Evolutionary conservation across 2,329 filamentous ascomycete genomes (phyloP), one percentile per base, ranked within the genome.

Genomic region (Lasiodiplodia citricola): DNA sequence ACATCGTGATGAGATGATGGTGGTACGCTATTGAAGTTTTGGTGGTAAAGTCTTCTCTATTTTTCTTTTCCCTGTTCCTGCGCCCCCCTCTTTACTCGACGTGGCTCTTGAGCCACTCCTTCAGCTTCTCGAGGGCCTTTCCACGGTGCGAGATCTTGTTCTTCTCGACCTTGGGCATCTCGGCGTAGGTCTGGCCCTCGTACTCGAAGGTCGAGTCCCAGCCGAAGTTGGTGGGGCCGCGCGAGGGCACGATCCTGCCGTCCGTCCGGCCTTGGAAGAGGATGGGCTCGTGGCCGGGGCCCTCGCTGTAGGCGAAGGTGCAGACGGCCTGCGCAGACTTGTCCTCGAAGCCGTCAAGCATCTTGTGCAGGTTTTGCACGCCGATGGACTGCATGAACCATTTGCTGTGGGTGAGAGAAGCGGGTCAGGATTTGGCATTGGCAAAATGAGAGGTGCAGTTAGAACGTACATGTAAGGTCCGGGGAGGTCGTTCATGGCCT

Each of bases 191-290:
- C 81, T 93, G 84, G 52, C 94, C 94, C 72, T 96, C 87, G 74
- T 96, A 95, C 82, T 99, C 96, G 75, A 99, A 99, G 72, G 97
- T 91, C 2, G 96, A 89, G 80, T 99, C 96, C 96, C 96, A 99
- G 56, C 95, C 96, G 78, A 99, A 99, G 66, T 88, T 86, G 21
- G 88, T 83, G 54, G 93, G 90, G 7, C 96, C 96, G 78, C 96
- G 87, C 23, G 94, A 88, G 38, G 90, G 89, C 50, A 98, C 95
- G 77, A 99, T 94, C 78, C 90, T 92, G 69, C 95, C 90, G 74
- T 92, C 86, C 14, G 94, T 97, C 70, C 93, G 87, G 10, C 96
- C 96, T 81, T 99, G 94, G 82, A 99, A 99, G 18, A 98, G 84
- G 35, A 97, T 86, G 1, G 93, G 91, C 76, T 97, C 89, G 66